Conservation (phyloP, 768 basidiomycete genomes). For the Podaxis pistillaris region DNA sequence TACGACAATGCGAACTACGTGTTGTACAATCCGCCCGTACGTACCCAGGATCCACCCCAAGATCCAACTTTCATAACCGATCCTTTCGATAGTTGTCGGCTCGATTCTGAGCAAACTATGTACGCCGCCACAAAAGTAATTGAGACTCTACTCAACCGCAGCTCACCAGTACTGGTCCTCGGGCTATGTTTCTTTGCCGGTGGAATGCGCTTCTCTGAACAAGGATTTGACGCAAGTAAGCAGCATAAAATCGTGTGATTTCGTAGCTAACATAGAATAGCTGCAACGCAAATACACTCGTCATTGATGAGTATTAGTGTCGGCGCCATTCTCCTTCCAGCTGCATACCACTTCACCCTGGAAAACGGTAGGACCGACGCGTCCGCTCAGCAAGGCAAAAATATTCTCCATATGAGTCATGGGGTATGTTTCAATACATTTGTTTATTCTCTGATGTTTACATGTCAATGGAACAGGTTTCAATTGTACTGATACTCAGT, state of each 20-base stretch:
- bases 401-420: slow-evolving; percentile 71
- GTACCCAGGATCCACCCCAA: slow-evolving; percentile 22
- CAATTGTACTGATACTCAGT: slow-evolving; percentile 79
- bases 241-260: not conserved
- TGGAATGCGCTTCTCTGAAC: slow-evolving; percentile 72
- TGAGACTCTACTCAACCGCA: slow-evolving; percentile 1
- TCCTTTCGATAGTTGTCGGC: slow-evolving; percentile 60
- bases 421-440: slow-evolving; percentile 48
- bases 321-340: slow-evolving; percentile 74
- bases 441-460: not conserved
- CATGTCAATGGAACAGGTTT: slow-evolving; percentile 42
- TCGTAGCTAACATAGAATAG: slow-evolving; percentile 30
- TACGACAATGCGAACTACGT: slow-evolving; percentile 76
- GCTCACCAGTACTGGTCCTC: slow-evolving; percentile 66
- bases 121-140: slow-evolving; percentile 25
- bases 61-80: not conserved
- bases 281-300: slow-evolving; percentile 71
- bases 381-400: slow-evolving; percentile 35
- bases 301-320: slow-evolving; percentile 76
- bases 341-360: slow-evolving; percentile 71
- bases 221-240: slow-evolving; percentile 72
- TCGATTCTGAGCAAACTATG: slow-evolving; percentile 78
- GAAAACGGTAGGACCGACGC: slow-evolving; percentile 25
- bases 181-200: slow-evolving; percentile 88
- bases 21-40: slow-evolving; percentile 80